Base-by-base conservation (phyloP, 2,329 filamentous ascomycete species). In the Biscogniauxia marginata region DNA sequence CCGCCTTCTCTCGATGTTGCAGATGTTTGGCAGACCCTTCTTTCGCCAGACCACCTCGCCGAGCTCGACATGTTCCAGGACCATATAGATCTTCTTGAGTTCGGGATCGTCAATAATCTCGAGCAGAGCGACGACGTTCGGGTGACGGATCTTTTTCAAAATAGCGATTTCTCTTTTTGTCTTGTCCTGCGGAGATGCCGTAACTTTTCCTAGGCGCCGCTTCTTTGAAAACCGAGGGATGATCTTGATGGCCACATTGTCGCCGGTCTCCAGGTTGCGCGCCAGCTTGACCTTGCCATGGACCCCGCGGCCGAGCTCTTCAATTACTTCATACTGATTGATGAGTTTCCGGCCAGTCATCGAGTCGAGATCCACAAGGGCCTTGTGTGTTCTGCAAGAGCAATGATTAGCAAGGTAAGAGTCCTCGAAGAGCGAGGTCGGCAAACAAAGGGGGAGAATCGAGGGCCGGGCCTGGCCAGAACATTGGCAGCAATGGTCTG, bases 241-340 rank as follows among this genome's bases (percentile, higher is more conserved):
- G 67, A 99, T 99, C 77, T 99, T 99, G 81, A 99, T 97, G 55
- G 95, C 95, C 3, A 99, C 93, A 70, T 88, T 88, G 52, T 90
- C 87, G 59, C 83, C 83, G 1, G 84, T 92, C 54, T 87, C 79
- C 47, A 91, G 79, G 70, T 96, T 92, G 53, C 91, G 85, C 49
- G 93, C 95, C 49, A 97, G 82, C 76, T 99, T 99, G 69, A 99
- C 95, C 77, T 98, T 99, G 68, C 95, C 95, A 71, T 99, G 95
- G 67, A 96, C 91, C 50, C 95, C 95, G 57, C 95, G 89, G 54
- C 95, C 95, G 53, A 99, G 90, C 75, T 99, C 95, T 72, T 96
- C 90, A 63, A 98, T 89, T 66, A 99, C 91, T 74, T 97, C 91
- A 76, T 99, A 99, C 70, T 97, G 90, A 69, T 99, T 99, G 79